Conservation (phyloP, 2,329 filamentous ascomycete genomes). For the Colletotrichum sojae region DNA sequence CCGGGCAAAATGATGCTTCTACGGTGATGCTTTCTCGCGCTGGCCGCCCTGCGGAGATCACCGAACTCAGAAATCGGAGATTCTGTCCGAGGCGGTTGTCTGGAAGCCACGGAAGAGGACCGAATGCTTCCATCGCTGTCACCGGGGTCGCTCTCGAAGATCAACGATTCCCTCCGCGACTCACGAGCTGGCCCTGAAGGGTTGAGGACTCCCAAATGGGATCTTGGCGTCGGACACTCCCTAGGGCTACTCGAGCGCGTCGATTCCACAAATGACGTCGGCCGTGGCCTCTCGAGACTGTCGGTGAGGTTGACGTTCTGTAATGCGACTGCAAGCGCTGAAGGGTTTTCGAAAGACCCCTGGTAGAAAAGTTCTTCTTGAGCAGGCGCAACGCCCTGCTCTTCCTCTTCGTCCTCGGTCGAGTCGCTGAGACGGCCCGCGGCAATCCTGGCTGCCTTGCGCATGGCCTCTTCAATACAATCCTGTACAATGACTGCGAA, state of each 20-base stretch:
- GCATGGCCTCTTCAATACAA: slow-evolving; percentile 92
- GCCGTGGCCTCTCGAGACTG: slow-evolving; percentile 68
- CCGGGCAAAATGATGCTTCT: slow-evolving; percentile 88
- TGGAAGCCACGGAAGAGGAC: slow-evolving; percentile 82
- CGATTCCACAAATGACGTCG: slow-evolving; percentile 71
- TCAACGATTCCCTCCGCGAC: slow-evolving; percentile 82
- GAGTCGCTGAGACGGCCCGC: slow-evolving; percentile 89
- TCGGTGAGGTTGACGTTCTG: slow-evolving; percentile 59
- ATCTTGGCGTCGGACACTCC: slow-evolving; percentile 92
- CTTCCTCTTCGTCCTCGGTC: slow-evolving; percentile 71
- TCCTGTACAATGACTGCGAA: slow-evolving; percentile 94
- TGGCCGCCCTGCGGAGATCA: slow-evolving; percentile 80
- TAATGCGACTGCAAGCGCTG: slow-evolving; percentile 70
- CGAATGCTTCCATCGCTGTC: slow-evolving; percentile 91
- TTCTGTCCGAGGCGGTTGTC: slow-evolving; percentile 79
- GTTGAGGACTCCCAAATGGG: slow-evolving; percentile 75
- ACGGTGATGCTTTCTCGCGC: slow-evolving; percentile 86
- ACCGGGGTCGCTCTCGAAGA: slow-evolving; percentile 85
- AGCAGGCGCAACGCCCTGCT: slow-evolving; percentile 58
- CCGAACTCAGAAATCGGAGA: slow-evolving; percentile 92
- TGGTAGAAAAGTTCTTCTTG: slow-evolving; percentile 70
- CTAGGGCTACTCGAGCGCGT: slow-evolving; percentile 91
- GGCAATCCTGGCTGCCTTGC: slow-evolving; percentile 89
- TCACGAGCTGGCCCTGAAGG: slow-evolving; percentile 71
- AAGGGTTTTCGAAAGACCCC: slow-evolving; percentile 71